Evolutionary conservation across 2,329 filamentous ascomycete species (phyloP), one percentile per base, ranked within the genome.

Genomic region (Lecanicillium sp.): DNA sequence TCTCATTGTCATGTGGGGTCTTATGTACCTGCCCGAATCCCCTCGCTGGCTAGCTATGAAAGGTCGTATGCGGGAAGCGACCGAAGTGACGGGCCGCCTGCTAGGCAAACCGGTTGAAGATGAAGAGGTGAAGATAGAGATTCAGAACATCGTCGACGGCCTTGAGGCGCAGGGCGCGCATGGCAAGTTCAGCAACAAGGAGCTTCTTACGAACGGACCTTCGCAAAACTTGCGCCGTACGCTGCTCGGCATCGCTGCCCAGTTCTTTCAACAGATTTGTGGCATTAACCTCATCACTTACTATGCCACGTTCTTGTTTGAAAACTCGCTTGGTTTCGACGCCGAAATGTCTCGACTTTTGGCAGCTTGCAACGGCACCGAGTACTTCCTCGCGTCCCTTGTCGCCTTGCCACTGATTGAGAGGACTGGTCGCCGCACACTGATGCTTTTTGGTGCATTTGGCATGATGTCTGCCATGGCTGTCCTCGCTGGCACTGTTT

Each of bases 381-480:
- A 68, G 38, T 70, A 69, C 50, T 68, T 68, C 49, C 46, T 69
- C 5, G 66, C 66, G 2, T 68, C 65, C 0, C 63, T 63, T 24
- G 56, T 69, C 7, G 66, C 67, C 1, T 54, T 69, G 4, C 63
- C 64, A 14, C 61, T 67, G 2, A 72, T 75, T 44, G 72, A 75
- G 63, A 70, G 72, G 2, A 73, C 75, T 17, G 80, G 79, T 5
- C 74, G 83, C 17, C 72, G 83, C 4, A 69, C 71, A 32, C 69
- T 86, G 47, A 84, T 86, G 75, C 60, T 86, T 24, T 74, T 81
- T 50, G 81, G 81, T 21, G 79, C 80, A 0, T 66, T 77, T 40
- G 80, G 79, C 19, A 85, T 85, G 82, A 77, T 27, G 81, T 60
- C 77, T 2, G 77, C 73, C 44, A 84, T 86, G 82, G 70, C 78